Conservation (phyloP, 1,284 basidiomycete species). For the Sutorius eximius region DNA sequence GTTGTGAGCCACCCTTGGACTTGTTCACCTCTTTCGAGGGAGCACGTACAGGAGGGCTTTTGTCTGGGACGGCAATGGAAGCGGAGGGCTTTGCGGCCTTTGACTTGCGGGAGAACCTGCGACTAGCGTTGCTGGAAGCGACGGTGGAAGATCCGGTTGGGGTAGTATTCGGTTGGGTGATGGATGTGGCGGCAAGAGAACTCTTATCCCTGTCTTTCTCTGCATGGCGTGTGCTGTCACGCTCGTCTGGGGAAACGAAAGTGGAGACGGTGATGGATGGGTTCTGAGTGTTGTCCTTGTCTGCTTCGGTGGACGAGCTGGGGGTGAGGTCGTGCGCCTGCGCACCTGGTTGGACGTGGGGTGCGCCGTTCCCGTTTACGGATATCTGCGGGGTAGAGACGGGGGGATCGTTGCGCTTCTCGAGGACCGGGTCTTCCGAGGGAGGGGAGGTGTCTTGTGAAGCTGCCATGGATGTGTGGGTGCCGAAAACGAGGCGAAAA, state of each 20-base stretch:
- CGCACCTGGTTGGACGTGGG: slow-evolving; percentile 25
- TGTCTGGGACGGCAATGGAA: slow-evolving; percentile 24
- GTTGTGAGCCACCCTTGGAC: slow-evolving; percentile 37
- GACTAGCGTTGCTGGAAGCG: slow-evolving; percentile 22
- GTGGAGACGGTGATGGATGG: slow-evolving; percentile 34
- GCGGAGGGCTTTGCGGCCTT: slow-evolving; percentile 22
- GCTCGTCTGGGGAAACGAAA: slow-evolving; percentile 36
- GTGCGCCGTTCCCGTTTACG: slow-evolving; percentile 28
- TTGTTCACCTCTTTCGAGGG: slow-evolving; percentile 37
- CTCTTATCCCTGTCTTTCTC: slow-evolving; percentile 46
- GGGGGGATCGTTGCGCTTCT: slow-evolving; percentile 24
- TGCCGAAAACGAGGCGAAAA: slow-evolving; percentile 9
- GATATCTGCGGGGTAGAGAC: slow-evolving; percentile 22
- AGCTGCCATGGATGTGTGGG: slow-evolving; percentile 24
- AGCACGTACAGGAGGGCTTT: slow-evolving; percentile 35
- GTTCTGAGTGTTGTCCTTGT: slow-evolving; percentile 35
- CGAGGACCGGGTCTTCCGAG: slow-evolving; percentile 15
- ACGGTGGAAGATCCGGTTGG: slow-evolving; percentile 27
- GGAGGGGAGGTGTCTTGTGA: slow-evolving; percentile 19
- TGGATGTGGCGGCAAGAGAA: slow-evolving; percentile 43
- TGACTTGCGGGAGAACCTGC: slow-evolving; percentile 36
- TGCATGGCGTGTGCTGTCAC: slow-evolving; percentile 33
- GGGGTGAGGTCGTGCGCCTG: slow-evolving; percentile 38
- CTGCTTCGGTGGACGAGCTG: slow-evolving; percentile 35
- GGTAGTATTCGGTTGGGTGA: slow-evolving; percentile 33